phyloP scores from a whole-genome alignment of 2,329 filamentous ascomycete genomes.

The Colletotrichum liriopes region DNA sequence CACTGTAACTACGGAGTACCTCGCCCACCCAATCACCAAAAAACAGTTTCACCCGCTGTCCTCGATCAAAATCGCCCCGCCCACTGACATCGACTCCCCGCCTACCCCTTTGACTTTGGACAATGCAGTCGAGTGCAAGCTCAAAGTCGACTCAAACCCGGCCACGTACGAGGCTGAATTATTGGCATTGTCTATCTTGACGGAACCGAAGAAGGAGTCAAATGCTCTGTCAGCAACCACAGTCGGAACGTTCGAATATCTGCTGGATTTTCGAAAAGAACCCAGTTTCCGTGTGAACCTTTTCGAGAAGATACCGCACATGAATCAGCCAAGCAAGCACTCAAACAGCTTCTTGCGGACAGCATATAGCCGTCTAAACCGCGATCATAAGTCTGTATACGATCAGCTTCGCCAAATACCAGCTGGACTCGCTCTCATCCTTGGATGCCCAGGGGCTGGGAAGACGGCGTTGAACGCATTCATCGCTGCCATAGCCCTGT shows the following conservation, averaged over 20 bases:
- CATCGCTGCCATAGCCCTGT: slow-evolving; percentile 54
- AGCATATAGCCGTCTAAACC: slow-evolving; percentile 50
- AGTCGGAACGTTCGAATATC: slow-evolving; percentile 20
- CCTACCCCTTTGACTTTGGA: background rate
- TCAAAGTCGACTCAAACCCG: slow-evolving; percentile 16
- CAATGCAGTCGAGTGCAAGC: slow-evolving; percentile 26
- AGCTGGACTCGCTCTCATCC: slow-evolving; percentile 61
- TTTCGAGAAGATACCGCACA: slow-evolving; percentile 35
- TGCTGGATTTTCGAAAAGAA: slow-evolving; percentile 32
- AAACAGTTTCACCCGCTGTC: slow-evolving; percentile 22
- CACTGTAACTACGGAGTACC: slow-evolving; percentile 26
- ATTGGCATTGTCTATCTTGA: slow-evolving; percentile 25
- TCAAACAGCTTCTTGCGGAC: slow-evolving; percentile 5
- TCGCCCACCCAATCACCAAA: slow-evolving; percentile 27
- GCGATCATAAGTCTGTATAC: slow-evolving; percentile 57
- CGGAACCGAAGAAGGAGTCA: slow-evolving; percentile 16
- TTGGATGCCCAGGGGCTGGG: slow-evolving; percentile 63
- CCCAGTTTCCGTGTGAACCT: slow-evolving; percentile 28
- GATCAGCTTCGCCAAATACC: slow-evolving; percentile 54
- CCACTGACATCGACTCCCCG: background rate
- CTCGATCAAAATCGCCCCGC: slow-evolving; percentile 1
- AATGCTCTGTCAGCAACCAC: slow-evolving; percentile 3
- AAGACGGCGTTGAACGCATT: slow-evolving; percentile 65
- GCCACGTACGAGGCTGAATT: slow-evolving; percentile 36
- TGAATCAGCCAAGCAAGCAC: slow-evolving; percentile 27